A percentile compares a stretch with the other conserved stretches of the same genome.
Evolutionary conservation across 176 grass and related monocot genomes (phyloP).

Genomic region (Calamus simplicifolius): DNA sequence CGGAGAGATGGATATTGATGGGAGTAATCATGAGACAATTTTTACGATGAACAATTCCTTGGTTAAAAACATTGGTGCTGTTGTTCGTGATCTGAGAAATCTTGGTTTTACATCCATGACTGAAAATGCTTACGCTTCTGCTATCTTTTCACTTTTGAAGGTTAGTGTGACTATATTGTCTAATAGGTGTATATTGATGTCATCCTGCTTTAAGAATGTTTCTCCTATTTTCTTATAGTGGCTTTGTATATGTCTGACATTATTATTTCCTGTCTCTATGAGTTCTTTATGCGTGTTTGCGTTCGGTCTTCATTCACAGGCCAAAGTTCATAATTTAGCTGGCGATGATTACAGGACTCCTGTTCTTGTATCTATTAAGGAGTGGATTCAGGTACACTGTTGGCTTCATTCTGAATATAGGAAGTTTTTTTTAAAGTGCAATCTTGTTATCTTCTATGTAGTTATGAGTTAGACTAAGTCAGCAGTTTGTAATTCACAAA

Average conservation of each 20-base stretch:
- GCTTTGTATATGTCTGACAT: slow-evolving; percentile 9
- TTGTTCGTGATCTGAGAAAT: slow-evolving; percentile 70
- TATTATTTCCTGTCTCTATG: slow-evolving; percentile 5
- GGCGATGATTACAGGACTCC: slow-evolving; percentile 86
- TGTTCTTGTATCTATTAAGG: slow-evolving; percentile 81
- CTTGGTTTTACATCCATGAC: slow-evolving; percentile 91
- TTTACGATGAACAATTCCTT: slow-evolving; percentile 39
- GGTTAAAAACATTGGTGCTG: slow-evolving; percentile 88
- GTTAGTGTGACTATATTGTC: slow-evolving; percentile 1
- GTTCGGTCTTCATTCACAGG: slow-evolving; percentile 29
- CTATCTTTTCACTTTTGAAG: slow-evolving; percentile 93
- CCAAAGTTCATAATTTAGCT: slow-evolving; percentile 76
- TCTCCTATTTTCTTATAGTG: no score
- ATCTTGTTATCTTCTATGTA: no score
- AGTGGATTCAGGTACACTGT: slow-evolving; percentile 72
- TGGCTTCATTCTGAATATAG: not conserved
- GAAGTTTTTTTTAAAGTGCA: no score
- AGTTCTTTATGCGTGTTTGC: slow-evolving; percentile 12
- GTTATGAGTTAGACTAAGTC: no score
- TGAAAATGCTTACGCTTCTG: slow-evolving; percentile 94
- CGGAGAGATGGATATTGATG: slow-evolving; percentile 69
- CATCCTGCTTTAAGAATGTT: no score
- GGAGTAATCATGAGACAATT: slow-evolving; percentile 23
- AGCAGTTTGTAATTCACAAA: no score
- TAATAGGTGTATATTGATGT: no score